phyloP scores from a whole-genome alignment of 208 protist species.

The Trypanosomatidae sp. region DNA sequence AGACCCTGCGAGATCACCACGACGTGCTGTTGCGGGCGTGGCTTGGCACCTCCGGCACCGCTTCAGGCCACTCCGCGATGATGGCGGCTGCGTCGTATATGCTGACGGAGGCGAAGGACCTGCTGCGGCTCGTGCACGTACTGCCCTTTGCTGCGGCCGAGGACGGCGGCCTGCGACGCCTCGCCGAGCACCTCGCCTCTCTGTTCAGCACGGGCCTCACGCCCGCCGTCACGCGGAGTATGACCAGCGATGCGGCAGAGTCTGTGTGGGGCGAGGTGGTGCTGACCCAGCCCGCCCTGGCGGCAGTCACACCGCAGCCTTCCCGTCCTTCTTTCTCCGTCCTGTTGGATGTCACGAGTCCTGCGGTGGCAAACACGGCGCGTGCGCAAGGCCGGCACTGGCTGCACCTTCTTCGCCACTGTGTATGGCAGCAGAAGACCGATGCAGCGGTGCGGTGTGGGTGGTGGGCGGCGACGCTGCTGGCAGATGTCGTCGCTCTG shows the following conservation, averaged over 20 bases:
- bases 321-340: too few species aligned
- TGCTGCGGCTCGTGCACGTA: slow-evolving; percentile 18
- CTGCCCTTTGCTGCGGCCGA: slow-evolving; percentile 18
- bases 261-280: too few species aligned
- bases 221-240: slow-evolving; percentile 11
- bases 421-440: slow-evolving; percentile 36
- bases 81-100: slow-evolving; percentile 14
- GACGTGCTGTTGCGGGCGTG: slow-evolving; percentile 18
- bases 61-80: too few species aligned
- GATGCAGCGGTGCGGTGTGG: slow-evolving; percentile 19
- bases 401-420: slow-evolving; percentile 45
- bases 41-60: neutral
- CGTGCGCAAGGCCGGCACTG: slow-evolving; percentile 48
- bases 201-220: slow-evolving; percentile 45
- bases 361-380: slow-evolving; percentile 43
- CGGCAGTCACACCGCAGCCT: too few species aligned
- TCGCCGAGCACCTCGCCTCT: slow-evolving; percentile 29
- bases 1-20: slow-evolving; percentile 17
- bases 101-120: slow-evolving; percentile 2
- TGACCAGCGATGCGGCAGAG: too few species aligned
- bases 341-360: slow-evolving; percentile 17
- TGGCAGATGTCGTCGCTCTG: slow-evolving; percentile 49
- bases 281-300: too few species aligned
- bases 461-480: slow-evolving; percentile 66
- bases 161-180: slow-evolving; percentile 20